Evolutionary conservation across 2,329 filamentous ascomycete species (phyloP).

Genomic region (Fusarium zealandicum): DNA sequence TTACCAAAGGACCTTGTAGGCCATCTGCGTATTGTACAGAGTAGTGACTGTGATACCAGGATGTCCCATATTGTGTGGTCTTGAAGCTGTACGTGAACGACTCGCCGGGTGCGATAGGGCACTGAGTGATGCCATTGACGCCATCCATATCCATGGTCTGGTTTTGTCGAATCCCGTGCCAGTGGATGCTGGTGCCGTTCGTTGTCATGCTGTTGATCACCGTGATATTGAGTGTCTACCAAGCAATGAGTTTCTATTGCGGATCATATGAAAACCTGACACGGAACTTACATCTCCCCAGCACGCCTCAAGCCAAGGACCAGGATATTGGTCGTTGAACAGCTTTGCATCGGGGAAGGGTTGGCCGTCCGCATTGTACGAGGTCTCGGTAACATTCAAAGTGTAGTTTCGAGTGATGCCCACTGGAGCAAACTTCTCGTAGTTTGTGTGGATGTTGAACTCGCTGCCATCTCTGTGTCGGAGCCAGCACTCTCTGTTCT

Average conservation of each 20-base stretch:
- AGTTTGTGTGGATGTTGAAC: constrained; percentile 41
- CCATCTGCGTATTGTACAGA: constrained; percentile 37
- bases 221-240: constrained; percentile 26
- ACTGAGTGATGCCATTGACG: constrained; percentile 35
- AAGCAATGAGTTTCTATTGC: not conserved
- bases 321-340: constrained; percentile 40
- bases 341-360: constrained; percentile 33
- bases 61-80: constrained; percentile 33
- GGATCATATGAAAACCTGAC: fast-evolving
- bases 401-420: constrained; percentile 35
- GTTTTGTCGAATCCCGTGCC: constrained; percentile 35
- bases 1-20: constrained; percentile 26
- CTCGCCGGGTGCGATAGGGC: constrained; percentile 29
- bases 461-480: constrained; percentile 27
- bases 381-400: constrained; percentile 26
- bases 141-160: constrained; percentile 35
- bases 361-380: constrained; percentile 35
- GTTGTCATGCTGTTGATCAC: constrained; percentile 23
- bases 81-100: constrained; percentile 32
- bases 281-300: constrained; percentile 39
- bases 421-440: constrained; percentile 32
- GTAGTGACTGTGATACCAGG: constrained; percentile 38
- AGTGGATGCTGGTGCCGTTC: constrained; percentile 37
- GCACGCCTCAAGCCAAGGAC: constrained; percentile 41
- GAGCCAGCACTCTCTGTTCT: constrained; percentile 42